Base-by-base conservation (phyloP, 2,329 filamentous ascomycete genomes). In the Akanthomyces muscarius region DNA sequence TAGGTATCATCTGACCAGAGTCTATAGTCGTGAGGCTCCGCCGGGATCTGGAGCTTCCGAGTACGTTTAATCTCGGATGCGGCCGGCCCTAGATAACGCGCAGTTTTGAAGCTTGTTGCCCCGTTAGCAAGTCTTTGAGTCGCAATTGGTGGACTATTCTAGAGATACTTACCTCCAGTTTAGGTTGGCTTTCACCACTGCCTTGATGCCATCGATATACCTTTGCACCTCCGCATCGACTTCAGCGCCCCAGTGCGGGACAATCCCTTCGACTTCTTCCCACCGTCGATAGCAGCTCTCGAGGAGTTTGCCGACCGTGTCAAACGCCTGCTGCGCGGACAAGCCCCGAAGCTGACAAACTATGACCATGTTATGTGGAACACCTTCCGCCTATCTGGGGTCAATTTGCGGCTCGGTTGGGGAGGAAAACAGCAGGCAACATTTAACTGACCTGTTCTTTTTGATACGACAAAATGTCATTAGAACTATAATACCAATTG, bases 161-260 rank as follows among this genome's bases (percentile, higher is more conserved):
- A 36, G n/a, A 5, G 21, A 55, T 5, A 65, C 61, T 42, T n/a
- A 63, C 63, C 63, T 65, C 63, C 60, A 65, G 33, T 38, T 55
- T 33, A 65, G 62, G 48, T 70, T 69, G 1, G 69, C 68, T 25
- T 62, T 57, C 5, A 70, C 69, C 3, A 69, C 64, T 13, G 62
- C 60, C 51, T 70, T 68, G 54, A 70, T 70, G 11, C 65, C 69
- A n/a, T 66, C 61, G 42, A 70, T 60, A 42, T 70, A 70, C 18
- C 45, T 59, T 48, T 38, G 36, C 23, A 69, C 65, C 13, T 67
- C 23, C 14, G 21, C 11, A 14, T 70, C 64, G 13, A 56, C 33
- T n/a, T 63, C 33, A 2, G 23, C 10, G 1, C 60, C 58, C 65
- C 66, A 68, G 55, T 56, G 64, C 11, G 66, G 64, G 0, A 69